Evolutionary conservation across 495 filamentous ascomycete species (phyloP).

Genomic region (Aspergillus baeticus): DNA sequence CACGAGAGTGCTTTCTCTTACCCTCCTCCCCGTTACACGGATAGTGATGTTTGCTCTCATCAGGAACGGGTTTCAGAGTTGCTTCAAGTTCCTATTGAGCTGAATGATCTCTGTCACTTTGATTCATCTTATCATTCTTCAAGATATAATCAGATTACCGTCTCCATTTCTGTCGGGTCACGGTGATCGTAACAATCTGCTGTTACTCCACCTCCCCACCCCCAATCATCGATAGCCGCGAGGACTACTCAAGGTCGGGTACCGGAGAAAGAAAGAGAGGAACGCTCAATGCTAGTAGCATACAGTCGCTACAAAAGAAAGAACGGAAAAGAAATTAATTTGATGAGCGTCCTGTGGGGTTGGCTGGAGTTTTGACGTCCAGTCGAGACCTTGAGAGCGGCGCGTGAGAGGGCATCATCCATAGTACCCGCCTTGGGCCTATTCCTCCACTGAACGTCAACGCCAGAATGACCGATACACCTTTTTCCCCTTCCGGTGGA

Average conservation of each 20-base stretch:
- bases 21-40: not conserved
- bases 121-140: not conserved
- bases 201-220: conserved; percentile 14
- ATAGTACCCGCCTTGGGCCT: conserved; percentile 19
- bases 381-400: conserved; percentile 12
- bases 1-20: not conserved
- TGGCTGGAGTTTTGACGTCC: not conserved
- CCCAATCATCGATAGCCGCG: conserved; percentile 13
- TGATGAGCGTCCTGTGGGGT: conserved; percentile 3
- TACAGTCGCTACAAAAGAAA: not conserved
- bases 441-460: conserved; percentile 19
- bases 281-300: not conserved
- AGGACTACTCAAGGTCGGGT: not conserved
- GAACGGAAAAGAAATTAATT: not conserved
- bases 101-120: not conserved
- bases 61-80: not conserved
- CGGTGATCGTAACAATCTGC: not conserved
- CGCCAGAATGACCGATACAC: conserved; percentile 44
- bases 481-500: conserved; percentile 48
- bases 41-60: conserved; percentile 12
- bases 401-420: conserved; percentile 19
- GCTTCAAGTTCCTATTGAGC: not conserved
- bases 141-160: not conserved
- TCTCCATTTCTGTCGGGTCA: not conserved
- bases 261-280: not conserved